Evolutionary conservation across 2,329 filamentous ascomycete species (phyloP).

Genomic region (Periconia macrospinosa): DNA sequence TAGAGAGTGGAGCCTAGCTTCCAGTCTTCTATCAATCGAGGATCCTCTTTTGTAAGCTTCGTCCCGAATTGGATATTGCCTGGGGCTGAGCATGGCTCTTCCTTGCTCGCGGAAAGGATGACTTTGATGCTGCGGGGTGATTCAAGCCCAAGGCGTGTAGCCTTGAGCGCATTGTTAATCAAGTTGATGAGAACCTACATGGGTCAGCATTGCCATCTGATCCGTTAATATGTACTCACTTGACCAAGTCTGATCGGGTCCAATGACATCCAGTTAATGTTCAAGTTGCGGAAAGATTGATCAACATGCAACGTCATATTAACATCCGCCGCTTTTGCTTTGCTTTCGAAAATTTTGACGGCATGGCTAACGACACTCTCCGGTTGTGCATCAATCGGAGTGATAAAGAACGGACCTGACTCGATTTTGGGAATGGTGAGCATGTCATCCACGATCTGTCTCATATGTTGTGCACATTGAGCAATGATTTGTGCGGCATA

Average conservation of each 20-base stretch:
- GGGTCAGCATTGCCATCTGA: not conserved
- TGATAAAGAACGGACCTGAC: slow-evolving; percentile 45
- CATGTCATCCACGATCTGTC: slow-evolving; percentile 51
- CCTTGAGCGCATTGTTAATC: slow-evolving; percentile 50
- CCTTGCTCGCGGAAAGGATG: slow-evolving; percentile 32
- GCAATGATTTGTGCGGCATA: slow-evolving; percentile 48
- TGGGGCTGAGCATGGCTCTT: slow-evolving; percentile 35
- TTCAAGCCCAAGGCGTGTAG: slow-evolving; percentile 44
- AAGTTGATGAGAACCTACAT: slow-evolving; percentile 29
- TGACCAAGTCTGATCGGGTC: slow-evolving; percentile 48
- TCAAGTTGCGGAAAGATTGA: slow-evolving; percentile 36
- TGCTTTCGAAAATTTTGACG: slow-evolving; percentile 43
- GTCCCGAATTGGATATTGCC: slow-evolving; percentile 33
- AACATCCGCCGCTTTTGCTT: slow-evolving; percentile 34
- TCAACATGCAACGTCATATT: slow-evolving; percentile 36
- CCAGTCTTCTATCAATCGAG: slow-evolving; percentile 33
- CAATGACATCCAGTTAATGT: slow-evolving; percentile 42
- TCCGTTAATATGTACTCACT: slow-evolving; percentile 16
- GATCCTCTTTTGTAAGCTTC: slow-evolving; percentile 5
- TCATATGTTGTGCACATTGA: slow-evolving; percentile 50
- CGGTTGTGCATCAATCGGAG: slow-evolving; percentile 42
- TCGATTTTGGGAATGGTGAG: slow-evolving; percentile 50
- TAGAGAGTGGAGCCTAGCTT: slow-evolving; percentile 39
- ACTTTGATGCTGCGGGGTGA: slow-evolving; percentile 40
- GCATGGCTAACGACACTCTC: slow-evolving; percentile 37